A percentile compares a stretch with the other conserved stretches of the same genome.
These are phyloP conservation scores for Graphium sp. DNA, from an alignment of 2,329 filamentous ascomycete genomes.

Conservation along the genomic window DNA sequence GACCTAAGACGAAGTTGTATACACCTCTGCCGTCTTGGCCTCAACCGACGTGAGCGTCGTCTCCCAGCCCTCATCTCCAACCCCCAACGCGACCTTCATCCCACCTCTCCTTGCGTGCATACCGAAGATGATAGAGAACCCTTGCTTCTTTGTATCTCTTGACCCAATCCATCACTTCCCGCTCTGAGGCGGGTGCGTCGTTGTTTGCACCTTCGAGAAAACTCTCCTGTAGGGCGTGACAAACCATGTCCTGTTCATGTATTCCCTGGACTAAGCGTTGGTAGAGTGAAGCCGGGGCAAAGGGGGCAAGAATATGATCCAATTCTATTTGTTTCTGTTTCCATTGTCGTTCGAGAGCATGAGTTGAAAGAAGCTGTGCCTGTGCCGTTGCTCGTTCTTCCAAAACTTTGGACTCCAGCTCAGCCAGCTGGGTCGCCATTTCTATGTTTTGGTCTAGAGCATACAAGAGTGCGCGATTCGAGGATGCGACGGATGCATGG, in stretches of 20 bases:
- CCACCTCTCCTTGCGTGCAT: conserved; percentile 84
- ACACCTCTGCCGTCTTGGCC: too few relatives aligned
- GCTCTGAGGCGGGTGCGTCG: conserved; percentile 43
- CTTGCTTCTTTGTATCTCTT: conserved; percentile 65
- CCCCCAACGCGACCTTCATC: conserved; percentile 90
- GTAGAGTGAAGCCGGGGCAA: conserved; percentile 76
- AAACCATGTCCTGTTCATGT: conserved; percentile 67
- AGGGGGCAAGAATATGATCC: conserved; percentile 69
- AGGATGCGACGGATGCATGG: conserved; percentile 55
- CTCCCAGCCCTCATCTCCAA: too few relatives aligned
- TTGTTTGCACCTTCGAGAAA: conserved; percentile 51
- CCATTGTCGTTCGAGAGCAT: conserved; percentile 86
- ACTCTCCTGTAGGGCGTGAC: conserved; percentile 76
- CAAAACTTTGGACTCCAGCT: conserved; percentile 38
- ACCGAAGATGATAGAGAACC: conserved; percentile 60
- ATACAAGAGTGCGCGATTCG: conserved; percentile 45
- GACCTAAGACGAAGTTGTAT: too few relatives aligned
- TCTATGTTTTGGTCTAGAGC: conserved; percentile 56
- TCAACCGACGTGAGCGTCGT: too few relatives aligned
- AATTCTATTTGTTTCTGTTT: conserved; percentile 75
- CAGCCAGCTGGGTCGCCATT: conserved; percentile 45
- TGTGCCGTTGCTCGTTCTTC: conserved; percentile 56
- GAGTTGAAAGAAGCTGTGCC: conserved; percentile 64
- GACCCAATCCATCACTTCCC: conserved; percentile 76
- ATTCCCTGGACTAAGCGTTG: conserved; percentile 62